Base-by-base conservation (phyloP, 1,284 basidiomycete species). In the Ustilago crameri region DNA sequence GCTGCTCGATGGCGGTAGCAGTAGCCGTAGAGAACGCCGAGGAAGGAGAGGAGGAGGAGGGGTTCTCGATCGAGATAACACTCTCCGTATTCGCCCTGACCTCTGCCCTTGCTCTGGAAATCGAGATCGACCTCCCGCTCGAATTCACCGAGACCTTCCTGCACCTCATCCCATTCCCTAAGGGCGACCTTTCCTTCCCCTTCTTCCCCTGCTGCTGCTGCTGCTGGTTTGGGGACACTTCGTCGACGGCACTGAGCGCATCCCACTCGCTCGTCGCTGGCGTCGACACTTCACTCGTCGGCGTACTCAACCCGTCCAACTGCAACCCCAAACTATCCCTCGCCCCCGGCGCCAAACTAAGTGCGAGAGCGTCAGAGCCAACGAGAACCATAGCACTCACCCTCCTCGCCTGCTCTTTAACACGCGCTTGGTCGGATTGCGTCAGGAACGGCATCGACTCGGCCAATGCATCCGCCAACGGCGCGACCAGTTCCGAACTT, bases 381-480 rank as follows among this genome's bases (percentile, higher is more conserved):
- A 56, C 65, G 1, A 74, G 48, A 17, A 74, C 51, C 72, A 74
- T 66, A 2, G 72, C 68, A 45, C 67, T 71, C 3, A 74, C 56
- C 2, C 67, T 18, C 5, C 61, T 41, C 9, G 59, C 72, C 38
- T 71, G 64, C 22, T 66, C 63, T 8, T 43, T 43, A n/a, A 63
- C 55, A 32, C 55, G 50, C 27, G 40, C 50, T 3, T 38, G 42
- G 22, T 49, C 49, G 10, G 30, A 30, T 5, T 48, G 26, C 5
- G 32, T 9, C 35, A 64, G 47, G 26, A 56, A 70, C 12, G 61
- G 67, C 45, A 70, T 43, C n/a, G 62, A 65, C 32, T 71, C 64
- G 27, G 56, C 44, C 22, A 73, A 48, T 23, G 70, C 64, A 24
- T 73, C 70, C 15, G 70, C 71, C 7, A 69, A 30, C 41, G 69